phyloP scores from a whole-genome alignment of 2,329 filamentous ascomycete species.

The Aspergillus awamori region DNA sequence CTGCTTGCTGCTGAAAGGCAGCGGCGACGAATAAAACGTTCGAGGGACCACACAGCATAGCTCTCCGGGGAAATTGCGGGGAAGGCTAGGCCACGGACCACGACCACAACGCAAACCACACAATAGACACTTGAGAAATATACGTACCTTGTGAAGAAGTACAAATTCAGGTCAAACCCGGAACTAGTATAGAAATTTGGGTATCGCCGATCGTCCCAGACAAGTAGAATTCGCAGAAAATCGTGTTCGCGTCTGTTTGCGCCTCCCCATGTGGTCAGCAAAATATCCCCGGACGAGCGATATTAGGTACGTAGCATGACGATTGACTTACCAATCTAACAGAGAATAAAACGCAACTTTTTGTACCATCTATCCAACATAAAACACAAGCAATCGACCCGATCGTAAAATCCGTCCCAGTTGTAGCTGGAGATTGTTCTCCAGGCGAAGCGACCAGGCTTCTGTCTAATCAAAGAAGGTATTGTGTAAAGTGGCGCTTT shows the following conservation, averaged over 20 bases:
- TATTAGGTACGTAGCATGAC: not conserved
- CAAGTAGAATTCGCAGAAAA: constrained; percentile 23
- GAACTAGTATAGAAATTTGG: constrained; percentile 16
- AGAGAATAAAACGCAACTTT: constrained; percentile 22
- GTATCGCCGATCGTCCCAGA: constrained; percentile 19
- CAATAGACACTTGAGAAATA: not conserved
- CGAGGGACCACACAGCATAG: not conserved
- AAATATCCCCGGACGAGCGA: constrained; percentile 5
- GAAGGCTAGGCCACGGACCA: not conserved
- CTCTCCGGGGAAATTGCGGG: constrained; percentile 3
- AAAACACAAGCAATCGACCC: constrained; percentile 29
- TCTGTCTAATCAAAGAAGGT: constrained; percentile 22
- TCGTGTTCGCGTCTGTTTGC: constrained; percentile 35
- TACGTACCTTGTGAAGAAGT: constrained; percentile 24
- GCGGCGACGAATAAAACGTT: not conserved
- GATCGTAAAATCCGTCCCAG: constrained; percentile 22
- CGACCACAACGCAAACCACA: not conserved
- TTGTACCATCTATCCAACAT: constrained; percentile 34
- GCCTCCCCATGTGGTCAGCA: constrained; percentile 16
- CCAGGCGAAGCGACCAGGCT: constrained; percentile 35
- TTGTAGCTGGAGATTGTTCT: constrained; percentile 12
- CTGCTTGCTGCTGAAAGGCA: too few relatives aligned
- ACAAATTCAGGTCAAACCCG: constrained; percentile 19
- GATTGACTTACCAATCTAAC: constrained; percentile 38
- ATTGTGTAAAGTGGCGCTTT: constrained; percentile 18